Conservation (phyloP, 805 yeast genomes). For the Ogataea minuta region DNA sequence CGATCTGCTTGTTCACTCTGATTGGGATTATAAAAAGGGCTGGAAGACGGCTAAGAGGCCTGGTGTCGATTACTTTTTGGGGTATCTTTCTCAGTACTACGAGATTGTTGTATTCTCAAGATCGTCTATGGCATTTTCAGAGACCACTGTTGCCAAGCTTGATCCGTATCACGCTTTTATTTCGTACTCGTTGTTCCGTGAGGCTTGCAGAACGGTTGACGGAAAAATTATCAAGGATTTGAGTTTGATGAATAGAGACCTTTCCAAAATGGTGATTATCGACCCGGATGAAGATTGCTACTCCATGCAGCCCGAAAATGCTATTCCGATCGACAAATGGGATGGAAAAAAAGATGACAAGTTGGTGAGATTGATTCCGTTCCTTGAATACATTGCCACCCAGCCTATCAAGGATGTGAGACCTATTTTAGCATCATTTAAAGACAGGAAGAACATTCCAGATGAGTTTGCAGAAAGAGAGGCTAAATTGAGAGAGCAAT, state of each 20-base stretch:
- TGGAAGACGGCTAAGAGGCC: conserved; percentile 99
- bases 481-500: conserved; percentile 65
- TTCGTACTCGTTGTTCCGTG: conserved; percentile 83
- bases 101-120: conserved; percentile 91
- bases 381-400: conserved; percentile 91
- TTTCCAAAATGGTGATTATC: conserved; percentile 72
- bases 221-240: conserved; percentile 90
- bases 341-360: conserved; percentile 79
- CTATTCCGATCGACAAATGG: conserved; percentile 85
- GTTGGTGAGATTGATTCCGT: conserved; percentile 79
- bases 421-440: conserved; percentile 75
- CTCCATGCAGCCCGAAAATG: conserved; percentile 88
- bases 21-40: conserved; percentile 88
- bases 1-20: conserved; percentile 85
- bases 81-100: conserved; percentile 91
- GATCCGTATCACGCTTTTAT: conserved; percentile 92
- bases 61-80: conserved; percentile 94
- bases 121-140: conserved; percentile 81
- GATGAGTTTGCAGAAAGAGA: conserved; percentile 83
- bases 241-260: conserved; percentile 85
- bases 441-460: conserved; percentile 63
- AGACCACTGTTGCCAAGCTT: conserved; percentile 77
- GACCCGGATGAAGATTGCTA: conserved; percentile 75
- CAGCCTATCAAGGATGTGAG: conserved; percentile 83
- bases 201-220: conserved; percentile 85